phyloP scores from a whole-genome alignment of 352 stramenopile species.

The Globisporangium uncinulatum region DNA sequence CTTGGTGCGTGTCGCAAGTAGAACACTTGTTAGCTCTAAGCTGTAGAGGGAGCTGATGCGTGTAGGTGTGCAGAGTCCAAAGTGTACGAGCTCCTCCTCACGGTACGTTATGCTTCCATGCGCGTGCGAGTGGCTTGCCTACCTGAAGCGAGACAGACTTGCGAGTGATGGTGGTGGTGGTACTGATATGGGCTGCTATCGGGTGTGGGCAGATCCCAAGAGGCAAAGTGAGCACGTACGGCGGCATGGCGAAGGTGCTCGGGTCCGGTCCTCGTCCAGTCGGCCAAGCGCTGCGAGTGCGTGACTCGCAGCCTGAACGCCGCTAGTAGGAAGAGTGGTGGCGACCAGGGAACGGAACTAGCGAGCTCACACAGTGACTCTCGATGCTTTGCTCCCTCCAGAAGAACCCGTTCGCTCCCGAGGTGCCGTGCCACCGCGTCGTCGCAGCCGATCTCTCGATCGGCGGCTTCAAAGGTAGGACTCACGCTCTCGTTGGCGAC shows the following conservation, averaged over 20 bases:
- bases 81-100: conserved; percentile 79
- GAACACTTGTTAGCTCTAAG: too few relatives aligned
- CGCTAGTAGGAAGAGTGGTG: too few relatives aligned
- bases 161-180: neutral
- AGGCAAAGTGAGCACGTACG: conserved; percentile 81
- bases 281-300: conserved; percentile 73
- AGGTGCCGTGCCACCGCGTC: conserved; percentile 75
- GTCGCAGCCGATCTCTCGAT: conserved; percentile 66
- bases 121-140: neutral
- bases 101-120: conserved; percentile 18
- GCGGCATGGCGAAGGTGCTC: conserved; percentile 50
- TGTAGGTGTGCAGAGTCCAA: conserved; percentile 37
- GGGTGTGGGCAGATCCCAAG: conserved; percentile 40
- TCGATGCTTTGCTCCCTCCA: conserved; percentile 12
- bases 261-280: conserved; percentile 61
- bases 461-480: conserved; percentile 63
- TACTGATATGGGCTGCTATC: neutral
- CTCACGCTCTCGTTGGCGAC: neutral
- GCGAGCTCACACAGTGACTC: neutral
- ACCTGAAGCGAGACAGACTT: neutral
- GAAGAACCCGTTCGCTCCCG: conserved; percentile 78
- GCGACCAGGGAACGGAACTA: neutral
- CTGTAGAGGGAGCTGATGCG: neutral
- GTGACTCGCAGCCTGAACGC: conserved; percentile 4
- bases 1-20: conserved; percentile 37